phyloP scores from a whole-genome alignment of 2,329 filamentous ascomycete genomes.

The Chlorencoelia australis region DNA sequence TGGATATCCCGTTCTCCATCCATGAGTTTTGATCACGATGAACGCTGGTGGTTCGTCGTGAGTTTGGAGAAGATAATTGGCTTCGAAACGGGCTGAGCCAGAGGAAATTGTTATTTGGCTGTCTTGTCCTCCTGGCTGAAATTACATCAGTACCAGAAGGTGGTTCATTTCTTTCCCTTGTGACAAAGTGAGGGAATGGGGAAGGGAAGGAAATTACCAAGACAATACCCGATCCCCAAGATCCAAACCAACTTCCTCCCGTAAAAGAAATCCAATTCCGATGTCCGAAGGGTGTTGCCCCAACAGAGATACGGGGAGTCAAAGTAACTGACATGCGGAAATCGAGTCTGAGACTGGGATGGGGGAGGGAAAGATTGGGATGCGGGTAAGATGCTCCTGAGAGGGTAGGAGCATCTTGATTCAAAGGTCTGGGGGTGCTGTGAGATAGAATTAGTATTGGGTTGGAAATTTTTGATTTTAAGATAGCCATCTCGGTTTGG shows the following conservation, averaged over 20 bases:
- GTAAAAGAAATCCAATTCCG: constrained; percentile 41
- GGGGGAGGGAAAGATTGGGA: constrained; percentile 24
- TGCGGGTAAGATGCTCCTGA: too few relatives aligned
- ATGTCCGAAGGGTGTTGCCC: constrained; percentile 31
- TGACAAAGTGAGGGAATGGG: neutral
- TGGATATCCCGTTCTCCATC: constrained; percentile 38
- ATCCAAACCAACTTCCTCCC: constrained; percentile 38
- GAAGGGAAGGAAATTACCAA: constrained; percentile 23
- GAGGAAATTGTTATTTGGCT: constrained; percentile 26
- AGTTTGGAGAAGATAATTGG: constrained; percentile 40
- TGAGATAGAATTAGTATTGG: too few relatives aligned
- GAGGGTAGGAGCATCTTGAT: too few relatives aligned
- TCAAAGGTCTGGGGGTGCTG: too few relatives aligned
- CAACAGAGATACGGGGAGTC: constrained; percentile 35
- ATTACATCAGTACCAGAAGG: neutral
- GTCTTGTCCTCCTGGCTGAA: constrained; percentile 30
- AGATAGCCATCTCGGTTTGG: too few relatives aligned
- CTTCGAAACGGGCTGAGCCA: constrained; percentile 31
- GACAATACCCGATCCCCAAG: constrained; percentile 39
- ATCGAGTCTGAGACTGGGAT: constrained; percentile 38
- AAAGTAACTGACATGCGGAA: constrained; percentile 40
- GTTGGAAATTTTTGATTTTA: too few relatives aligned
- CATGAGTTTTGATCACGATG: constrained; percentile 37
- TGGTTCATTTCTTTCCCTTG: too few relatives aligned
- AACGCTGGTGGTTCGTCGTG: constrained; percentile 36